phyloP scores from a whole-genome alignment of 2,329 filamentous ascomycete species.

The Chrysoporthe deuterocubensis region DNA sequence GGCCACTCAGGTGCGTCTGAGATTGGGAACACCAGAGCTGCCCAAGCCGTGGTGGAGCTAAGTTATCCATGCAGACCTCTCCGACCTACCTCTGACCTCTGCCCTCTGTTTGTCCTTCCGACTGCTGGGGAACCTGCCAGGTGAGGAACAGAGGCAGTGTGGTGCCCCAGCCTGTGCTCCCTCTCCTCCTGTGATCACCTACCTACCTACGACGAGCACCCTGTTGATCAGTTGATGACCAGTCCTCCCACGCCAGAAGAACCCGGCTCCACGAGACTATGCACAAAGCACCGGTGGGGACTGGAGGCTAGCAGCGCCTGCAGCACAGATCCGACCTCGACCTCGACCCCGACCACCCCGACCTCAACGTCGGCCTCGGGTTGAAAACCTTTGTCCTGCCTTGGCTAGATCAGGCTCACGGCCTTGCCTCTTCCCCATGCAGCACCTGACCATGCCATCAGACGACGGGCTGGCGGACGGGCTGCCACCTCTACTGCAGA shows the following conservation, averaged over 20 bases:
- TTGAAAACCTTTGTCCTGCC: background rate
- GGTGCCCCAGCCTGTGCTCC: background rate
- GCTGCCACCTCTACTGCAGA: background rate
- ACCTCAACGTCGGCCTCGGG: too few species aligned
- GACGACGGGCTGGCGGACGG: slow-evolving; percentile 8
- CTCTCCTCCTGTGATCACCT: background rate
- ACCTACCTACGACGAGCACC: background rate
- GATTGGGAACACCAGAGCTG: slow-evolving; percentile 16
- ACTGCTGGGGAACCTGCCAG: too few species aligned
- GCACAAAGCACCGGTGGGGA: slow-evolving; percentile 14
- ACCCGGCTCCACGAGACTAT: slow-evolving; percentile 13
- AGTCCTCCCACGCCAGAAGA: slow-evolving; percentile 10
- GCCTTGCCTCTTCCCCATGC: slow-evolving; percentile 15
- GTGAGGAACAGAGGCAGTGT: background rate
- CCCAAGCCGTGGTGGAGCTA: background rate
- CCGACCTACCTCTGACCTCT: background rate
- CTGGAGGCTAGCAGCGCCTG: slow-evolving; percentile 15
- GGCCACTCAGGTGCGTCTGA: slow-evolving; percentile 17
- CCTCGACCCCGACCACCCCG: background rate
- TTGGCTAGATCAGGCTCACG: slow-evolving; percentile 11
- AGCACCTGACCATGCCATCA: slow-evolving; percentile 15
- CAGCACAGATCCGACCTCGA: background rate
- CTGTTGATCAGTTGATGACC: background rate
- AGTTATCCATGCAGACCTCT: slow-evolving; percentile 16
- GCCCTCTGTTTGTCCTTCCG: background rate